Conservation (phyloP, 345 rosid genomes). For the Populus simonii region DNA sequence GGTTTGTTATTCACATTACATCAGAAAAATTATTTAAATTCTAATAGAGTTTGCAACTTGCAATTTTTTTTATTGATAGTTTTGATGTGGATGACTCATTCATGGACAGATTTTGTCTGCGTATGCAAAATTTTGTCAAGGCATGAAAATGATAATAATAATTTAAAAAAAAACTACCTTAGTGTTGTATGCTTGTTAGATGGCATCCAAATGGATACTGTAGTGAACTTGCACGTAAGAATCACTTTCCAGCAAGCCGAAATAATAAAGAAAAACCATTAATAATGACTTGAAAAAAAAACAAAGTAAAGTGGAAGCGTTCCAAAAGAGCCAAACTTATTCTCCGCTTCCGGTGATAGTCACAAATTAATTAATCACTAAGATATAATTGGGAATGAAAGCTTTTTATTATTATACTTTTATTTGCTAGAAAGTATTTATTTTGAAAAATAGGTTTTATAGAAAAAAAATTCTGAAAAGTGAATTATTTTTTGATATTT, state of each 20-base stretch:
- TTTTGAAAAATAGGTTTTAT: no score
- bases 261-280: no score
- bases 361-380: neutral
- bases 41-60: no score
- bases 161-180: neutral
- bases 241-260: neutral
- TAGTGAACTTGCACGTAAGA: slow-evolving; percentile 1
- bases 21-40: no score
- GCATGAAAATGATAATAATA: neutral
- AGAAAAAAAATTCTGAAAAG: no score
- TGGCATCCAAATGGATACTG: neutral
- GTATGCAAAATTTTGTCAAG: neutral
- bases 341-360: neutral
- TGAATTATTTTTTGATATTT: no score
- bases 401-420: neutral
- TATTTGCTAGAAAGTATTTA: no score
- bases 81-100: no score
- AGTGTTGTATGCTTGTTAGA: slow-evolving; percentile 1
- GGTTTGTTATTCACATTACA: no score
- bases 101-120: neutral
- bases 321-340: neutral
- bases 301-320: neutral
- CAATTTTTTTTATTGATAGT: no score
- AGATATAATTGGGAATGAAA: neutral
- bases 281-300: neutral